Evolutionary conservation across 1,284 basidiomycete species (phyloP).

Genomic region (Apiotrichum gracile): DNA sequence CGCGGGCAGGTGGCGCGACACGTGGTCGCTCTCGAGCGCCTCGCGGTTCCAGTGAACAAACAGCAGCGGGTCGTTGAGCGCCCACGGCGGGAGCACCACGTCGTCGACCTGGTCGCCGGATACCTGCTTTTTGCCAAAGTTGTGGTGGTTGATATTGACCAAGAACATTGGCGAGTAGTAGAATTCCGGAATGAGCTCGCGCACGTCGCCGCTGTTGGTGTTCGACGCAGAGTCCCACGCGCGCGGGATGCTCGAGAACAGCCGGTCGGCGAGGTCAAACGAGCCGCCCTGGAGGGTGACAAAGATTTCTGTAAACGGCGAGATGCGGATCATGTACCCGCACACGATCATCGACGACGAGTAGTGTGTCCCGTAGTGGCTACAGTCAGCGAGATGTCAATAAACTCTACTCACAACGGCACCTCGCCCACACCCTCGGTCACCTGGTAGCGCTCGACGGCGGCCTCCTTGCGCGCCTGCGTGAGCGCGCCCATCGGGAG

Average conservation of each 20-base stretch:
- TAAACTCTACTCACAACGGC: constrained; percentile 55
- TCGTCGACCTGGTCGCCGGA: constrained; percentile 78
- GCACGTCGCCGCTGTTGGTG: constrained; percentile 84
- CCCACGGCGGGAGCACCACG: constrained; percentile 88
- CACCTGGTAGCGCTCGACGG: constrained; percentile 67
- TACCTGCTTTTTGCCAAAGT: constrained; percentile 78
- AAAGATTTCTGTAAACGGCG: constrained; percentile 88
- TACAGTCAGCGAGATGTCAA: constrained; percentile 8
- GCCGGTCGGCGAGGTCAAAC: constrained; percentile 90
- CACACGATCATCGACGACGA: constrained; percentile 96
- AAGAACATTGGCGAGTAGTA: constrained; percentile 55
- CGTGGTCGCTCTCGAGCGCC: constrained; percentile 83
- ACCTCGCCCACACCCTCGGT: constrained; percentile 73
- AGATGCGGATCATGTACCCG: constrained; percentile 84
- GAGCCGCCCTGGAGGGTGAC: constrained; percentile 70
- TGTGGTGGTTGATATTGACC: constrained; percentile 56
- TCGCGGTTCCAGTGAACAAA: constrained; percentile 78
- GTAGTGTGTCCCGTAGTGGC: constrained; percentile 87
- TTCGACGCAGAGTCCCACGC: constrained; percentile 80
- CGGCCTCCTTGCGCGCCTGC: constrained; percentile 63
- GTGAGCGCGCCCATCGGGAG: constrained; percentile 91
- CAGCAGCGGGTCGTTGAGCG: constrained; percentile 71
- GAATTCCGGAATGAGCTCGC: constrained; percentile 92
- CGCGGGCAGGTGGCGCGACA: constrained; percentile 73
- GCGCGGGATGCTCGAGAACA: constrained; percentile 75